A percentile compares a stretch with the other conserved stretches of the same genome.
Evolutionary conservation across 2,329 filamentous ascomycete genomes (phyloP).

Genomic region (Ophiostoma ulmi): DNA sequence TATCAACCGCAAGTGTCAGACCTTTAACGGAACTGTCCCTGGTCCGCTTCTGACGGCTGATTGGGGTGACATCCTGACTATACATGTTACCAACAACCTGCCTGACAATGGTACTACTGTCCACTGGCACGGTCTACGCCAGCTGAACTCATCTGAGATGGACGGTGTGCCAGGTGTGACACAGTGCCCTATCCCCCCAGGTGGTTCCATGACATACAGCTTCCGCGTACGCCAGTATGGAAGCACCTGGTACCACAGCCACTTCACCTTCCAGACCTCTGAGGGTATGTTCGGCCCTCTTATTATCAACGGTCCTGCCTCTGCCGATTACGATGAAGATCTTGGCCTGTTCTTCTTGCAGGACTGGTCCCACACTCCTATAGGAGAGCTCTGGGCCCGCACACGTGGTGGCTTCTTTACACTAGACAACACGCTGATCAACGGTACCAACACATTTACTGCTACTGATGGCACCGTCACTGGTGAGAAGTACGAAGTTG

Average conservation of each 20-base stretch:
- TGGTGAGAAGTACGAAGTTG: slow-evolving; percentile 37
- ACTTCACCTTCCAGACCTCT: slow-evolving; percentile 47
- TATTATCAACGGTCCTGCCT: slow-evolving; percentile 46
- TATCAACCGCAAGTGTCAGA: not conserved
- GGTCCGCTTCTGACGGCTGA: slow-evolving; percentile 34
- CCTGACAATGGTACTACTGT: slow-evolving; percentile 42
- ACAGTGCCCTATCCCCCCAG: slow-evolving; percentile 40
- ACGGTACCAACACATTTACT: slow-evolving; percentile 54
- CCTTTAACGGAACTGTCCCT: slow-evolving; percentile 34
- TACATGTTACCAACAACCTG: slow-evolving; percentile 58
- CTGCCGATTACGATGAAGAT: slow-evolving; percentile 49
- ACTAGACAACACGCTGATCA: slow-evolving; percentile 55
- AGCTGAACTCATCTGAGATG: slow-evolving; percentile 41
- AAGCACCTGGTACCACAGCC: slow-evolving; percentile 44
- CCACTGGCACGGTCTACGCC: slow-evolving; percentile 48
- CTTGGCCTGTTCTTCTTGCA: slow-evolving; percentile 36
- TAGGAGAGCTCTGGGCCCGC: slow-evolving; percentile 38
- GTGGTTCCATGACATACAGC: slow-evolving; percentile 34
- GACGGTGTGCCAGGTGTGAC: slow-evolving; percentile 45
- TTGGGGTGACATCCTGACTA: slow-evolving; percentile 43
- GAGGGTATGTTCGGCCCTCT: slow-evolving; percentile 50
- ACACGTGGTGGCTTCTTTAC: slow-evolving; percentile 42
- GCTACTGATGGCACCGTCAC: slow-evolving; percentile 39
- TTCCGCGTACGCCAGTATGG: slow-evolving; percentile 40
- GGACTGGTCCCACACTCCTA: slow-evolving; percentile 51